phyloP scores from a whole-genome alignment of 306 rosid genomes.

The Cucurbita maxima region DNA sequence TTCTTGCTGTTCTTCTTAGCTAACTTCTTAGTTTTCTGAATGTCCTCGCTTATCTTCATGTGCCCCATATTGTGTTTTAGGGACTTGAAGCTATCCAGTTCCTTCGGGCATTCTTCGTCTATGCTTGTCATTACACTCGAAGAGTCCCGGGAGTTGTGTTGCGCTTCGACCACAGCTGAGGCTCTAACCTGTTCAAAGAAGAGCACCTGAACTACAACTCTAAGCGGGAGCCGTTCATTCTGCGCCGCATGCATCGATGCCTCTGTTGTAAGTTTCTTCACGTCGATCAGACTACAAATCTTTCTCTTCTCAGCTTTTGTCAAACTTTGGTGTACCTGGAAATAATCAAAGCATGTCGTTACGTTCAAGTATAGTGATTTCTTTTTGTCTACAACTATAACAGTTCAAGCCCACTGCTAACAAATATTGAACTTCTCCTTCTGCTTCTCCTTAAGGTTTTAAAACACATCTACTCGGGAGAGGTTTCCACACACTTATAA shows the following conservation, averaged over 20 bases:
- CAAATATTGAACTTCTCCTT: no score
- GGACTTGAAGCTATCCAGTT: conserved; percentile 31
- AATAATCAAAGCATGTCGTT: neutral
- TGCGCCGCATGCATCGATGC: conserved; percentile 84
- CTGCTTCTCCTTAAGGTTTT: no score
- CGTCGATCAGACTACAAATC: conserved; percentile 60
- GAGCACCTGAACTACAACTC: conserved; percentile 83
- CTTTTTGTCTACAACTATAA: neutral
- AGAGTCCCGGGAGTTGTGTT: conserved; percentile 6
- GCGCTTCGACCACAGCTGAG: conserved; percentile 12
- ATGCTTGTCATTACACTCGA: conserved; percentile 15
- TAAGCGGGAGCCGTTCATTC: conserved; percentile 81
- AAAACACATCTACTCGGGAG: no score
- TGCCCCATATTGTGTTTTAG: conserved; percentile 32
- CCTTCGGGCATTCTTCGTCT: conserved; percentile 28
- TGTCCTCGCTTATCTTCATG: conserved; percentile 43
- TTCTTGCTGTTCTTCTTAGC: conserved; percentile 61
- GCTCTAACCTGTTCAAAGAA: conserved; percentile 79
- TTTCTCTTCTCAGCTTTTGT: conserved; percentile 67
- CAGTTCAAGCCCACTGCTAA: no score
- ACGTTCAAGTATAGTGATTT: neutral
- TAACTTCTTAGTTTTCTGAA: conserved; percentile 27
- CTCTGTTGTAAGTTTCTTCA: conserved; percentile 53
- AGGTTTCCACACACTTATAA: no score
- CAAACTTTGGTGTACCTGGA: conserved; percentile 61